Percentiles rank a stretch among this genome's conserved stretches.
Evolutionary conservation across 148 eudicot species (phyloP).

Genomic region (Agrostemma githago): DNA sequence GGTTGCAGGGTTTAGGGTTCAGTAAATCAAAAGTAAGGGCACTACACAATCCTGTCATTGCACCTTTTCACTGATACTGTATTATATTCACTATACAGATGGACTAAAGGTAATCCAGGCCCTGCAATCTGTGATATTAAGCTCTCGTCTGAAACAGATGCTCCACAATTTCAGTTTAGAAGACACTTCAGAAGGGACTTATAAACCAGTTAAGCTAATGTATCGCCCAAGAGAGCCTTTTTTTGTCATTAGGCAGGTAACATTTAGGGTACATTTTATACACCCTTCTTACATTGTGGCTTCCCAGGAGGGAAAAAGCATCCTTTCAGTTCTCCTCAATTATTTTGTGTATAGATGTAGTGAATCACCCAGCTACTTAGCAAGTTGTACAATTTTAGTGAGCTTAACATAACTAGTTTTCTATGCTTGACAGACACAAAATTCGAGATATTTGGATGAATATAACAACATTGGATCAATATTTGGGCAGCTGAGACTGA

Average conservation of each 20-base stretch:
- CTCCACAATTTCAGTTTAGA: constrained; percentile 38
- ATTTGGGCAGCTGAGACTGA: no score
- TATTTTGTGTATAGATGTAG: no score
- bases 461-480: no score
- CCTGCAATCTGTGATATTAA: constrained; percentile 62
- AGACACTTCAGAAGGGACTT: constrained; percentile 40
- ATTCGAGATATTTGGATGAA: no score
- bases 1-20: background rate
- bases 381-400: background rate
- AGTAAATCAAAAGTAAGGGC: background rate
- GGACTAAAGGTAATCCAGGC: constrained; percentile 59
- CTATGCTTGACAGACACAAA: constrained; percentile 52
- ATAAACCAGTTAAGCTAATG: constrained; percentile 62
- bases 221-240: constrained; percentile 89
- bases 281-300: background rate
- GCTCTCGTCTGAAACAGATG: constrained; percentile 75
- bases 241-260: constrained; percentile 74
- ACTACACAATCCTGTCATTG: background rate
- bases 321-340: background rate
- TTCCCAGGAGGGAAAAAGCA: background rate
- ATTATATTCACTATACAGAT: constrained; percentile 21
- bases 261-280: background rate
- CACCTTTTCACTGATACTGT: background rate
- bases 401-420: constrained; percentile 3
- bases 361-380: background rate